Evolutionary conservation across 2,329 filamentous ascomycete species (phyloP), one percentile per base, ranked within the genome.

Genomic region (Fusarium sp.): DNA sequence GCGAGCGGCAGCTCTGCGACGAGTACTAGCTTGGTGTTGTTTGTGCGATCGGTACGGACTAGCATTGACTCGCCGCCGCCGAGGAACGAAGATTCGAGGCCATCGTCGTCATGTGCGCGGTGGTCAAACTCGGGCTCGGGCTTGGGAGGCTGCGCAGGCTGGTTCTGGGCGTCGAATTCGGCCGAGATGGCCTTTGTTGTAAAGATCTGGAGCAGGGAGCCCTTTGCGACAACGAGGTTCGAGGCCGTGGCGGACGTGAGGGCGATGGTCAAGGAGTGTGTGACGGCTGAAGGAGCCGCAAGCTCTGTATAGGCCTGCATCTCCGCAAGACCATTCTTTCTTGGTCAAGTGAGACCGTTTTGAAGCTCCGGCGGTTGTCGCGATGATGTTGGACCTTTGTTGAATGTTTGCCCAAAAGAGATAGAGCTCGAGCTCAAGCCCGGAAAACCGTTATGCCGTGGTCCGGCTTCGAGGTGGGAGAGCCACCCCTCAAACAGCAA

Each of bases 221-320:
- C 95, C 86, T 95, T 97, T 79, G 95, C 95, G 84, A 99, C 91
- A 76, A 98, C 87, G 76, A 99, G 90, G 82, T 98, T 98, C 82
- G 90, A 93, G 78, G 93, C 91, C 74, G 92, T 89, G 59, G 94
- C 85, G 56, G 93, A 93, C 56, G 93, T 88, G 80, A 99, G 95
- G 38, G 95, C 90, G 45, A 98, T 85, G 69, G 88, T 90, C 79
- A 98, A 85, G 74, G 95, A 94, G 85, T 98, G 93, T 80, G 95
- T 95, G 85, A 98, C 95, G 82, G 95, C 95, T 82, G 95, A 97
- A 64, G 97, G 95, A 86, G 96, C 94, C 83, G 95, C 92, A 82
- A 99, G 89, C 88, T 99, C 97, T 81, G 95, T 95, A 86, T 98
- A 98, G 88, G 95, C 97, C 90, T 98, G 96, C 96, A 98, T 98